Base-by-base conservation (phyloP, 2,329 filamentous ascomycete species). In the Davidsoniella australis region DNA sequence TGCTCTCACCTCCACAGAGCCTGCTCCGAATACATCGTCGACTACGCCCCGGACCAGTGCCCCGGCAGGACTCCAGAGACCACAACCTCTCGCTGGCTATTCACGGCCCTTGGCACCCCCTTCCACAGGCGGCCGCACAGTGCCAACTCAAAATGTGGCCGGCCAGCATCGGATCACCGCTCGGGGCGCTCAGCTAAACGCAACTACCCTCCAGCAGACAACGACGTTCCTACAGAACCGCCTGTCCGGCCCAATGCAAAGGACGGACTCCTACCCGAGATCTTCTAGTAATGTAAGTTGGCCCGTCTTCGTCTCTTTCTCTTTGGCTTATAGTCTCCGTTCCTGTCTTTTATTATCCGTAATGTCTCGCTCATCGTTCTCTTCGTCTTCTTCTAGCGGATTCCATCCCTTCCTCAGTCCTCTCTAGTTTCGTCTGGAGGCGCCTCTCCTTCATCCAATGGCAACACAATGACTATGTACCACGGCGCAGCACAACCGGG, bases 1-100 rank as follows among this genome's bases (percentile, higher is more conserved):
- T 36, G 78, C 72, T 5, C 68, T 78, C 18, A 36, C 41, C 16
- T 23, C 41, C n/a, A 38, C 47, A 12, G 40, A 47, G 18, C 29
- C 40, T 23, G 43, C 43, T 12, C 44, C 43, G 7, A 17, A 18
- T 9, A 7, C 6, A 29, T 10, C 26, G 10, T 33, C 29, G 12
- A 10, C 29, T 9, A 33, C 29, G 29, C 12, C 29, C 29, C 29
- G 29, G 12, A 4, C 6, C 8, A 33, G 12, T 33, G 29, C 29
- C 12, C 45, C 45, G 16, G 29, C 17, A 5, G 40, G 24, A n/a
- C 43, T 29, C 12, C 38, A 41, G 29, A 26, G 45, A 12, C 50
- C 48, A 8, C 10, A 36, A 14, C 26, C 37, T 18, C 53, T 36
- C 7, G 16, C 38, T 6, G 20, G 33, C 20, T 33, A 38, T 14